Evolutionary conservation across 192 early-diverging fungal genomes (phyloP), one percentile per base, ranked within the genome.

Genomic region (Backusella sp.): DNA sequence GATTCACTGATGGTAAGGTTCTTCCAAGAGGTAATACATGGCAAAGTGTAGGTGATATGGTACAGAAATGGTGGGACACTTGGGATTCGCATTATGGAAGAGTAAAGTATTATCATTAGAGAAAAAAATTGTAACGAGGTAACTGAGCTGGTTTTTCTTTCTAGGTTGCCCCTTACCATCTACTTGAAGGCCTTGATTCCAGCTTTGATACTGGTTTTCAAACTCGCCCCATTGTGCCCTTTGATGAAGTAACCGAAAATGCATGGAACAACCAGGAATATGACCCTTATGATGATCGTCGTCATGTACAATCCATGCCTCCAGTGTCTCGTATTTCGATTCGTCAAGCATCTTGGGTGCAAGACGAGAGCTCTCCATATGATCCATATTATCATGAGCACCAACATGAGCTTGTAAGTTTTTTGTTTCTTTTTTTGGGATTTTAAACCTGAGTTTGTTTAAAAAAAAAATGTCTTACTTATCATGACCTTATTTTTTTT

Each of bases 1-100:
- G 92, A 28, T 89, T 87, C 39, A 77, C 86, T 11, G 88, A 90
- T 67, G 90, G 92, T 37, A 77, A 80, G 15, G 80, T 92, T 9
- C 79, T 90, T 35, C 76, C 86, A 30, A 73, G 72, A 28, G 85
- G 76, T 53, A 83, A 86, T 42, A 80, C 82, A 71, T 76, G 89
- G 78, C 80, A 85, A 69, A 86, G 89, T 77, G 86, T 86, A 30
- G 69, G 84, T 12, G 81, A 86, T 39, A 77, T 94, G 39, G 84
- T 93, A 19, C 86, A 83, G 69, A 73, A 88, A 46, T 95, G 94
- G 94, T 95, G 94, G 94, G 84, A 84, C 70, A 86, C 92, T 12
- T 92, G 88, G 76, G 87, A 92, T 74, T 83, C 83, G 49, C 83
- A 84, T 73, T 85, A 83, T 62, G 87, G 79, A 2, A 46, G 81